Base-by-base conservation (phyloP, 495 filamentous ascomycete genomes). In the Neurospora intermedia region DNA sequence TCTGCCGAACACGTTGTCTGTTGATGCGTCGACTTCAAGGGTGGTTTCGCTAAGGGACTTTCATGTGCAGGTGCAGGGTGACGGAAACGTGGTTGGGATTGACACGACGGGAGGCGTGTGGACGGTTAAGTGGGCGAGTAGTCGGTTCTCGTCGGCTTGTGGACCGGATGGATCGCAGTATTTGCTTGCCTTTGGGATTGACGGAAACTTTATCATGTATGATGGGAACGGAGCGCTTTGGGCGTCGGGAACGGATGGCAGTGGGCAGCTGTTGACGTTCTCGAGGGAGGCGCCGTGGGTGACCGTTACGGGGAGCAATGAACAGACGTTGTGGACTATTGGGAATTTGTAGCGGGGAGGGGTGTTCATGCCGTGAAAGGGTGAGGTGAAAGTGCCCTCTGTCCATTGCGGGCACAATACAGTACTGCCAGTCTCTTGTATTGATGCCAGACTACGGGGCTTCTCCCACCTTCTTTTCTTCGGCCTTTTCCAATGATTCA, bases 81-180 rank as follows among this genome's bases (percentile, higher is more conserved):
- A 75, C 45, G 74, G 74, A 10, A 75, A 75, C 62, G 69, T 75
- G 11, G 74, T 75, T 15, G 72, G 74, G n/a, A 43, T 71, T 39
- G 74, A 75, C 62, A 75, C 74, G 18, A 75, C 74, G 0, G 69
- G 16, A 23, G 74, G 71, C 9, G 71, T 73, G 20, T 75, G 71
- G 66, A 73, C 71, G 18, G 69, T 71, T 6, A 75, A 75, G 69
- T 75, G 74, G 74, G 72, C 72, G 2, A 70, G 69, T 27, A 48
- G 69, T 20, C 40, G 35, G 41, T 71, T 27, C 16, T 69, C 74
- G 31, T 48, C 45, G 20, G 18, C 40, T 31, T 75, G 74, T 48
- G 74, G 74, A 0, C 23, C 71, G 23, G 48, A 71, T 42, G 74
- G 74, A 2, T 39, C 71, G 41, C 20, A 27, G 27, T 75, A 72